Conservation (phyloP, 2,329 filamentous ascomycete genomes). For the Dothideomycetes sp. region DNA sequence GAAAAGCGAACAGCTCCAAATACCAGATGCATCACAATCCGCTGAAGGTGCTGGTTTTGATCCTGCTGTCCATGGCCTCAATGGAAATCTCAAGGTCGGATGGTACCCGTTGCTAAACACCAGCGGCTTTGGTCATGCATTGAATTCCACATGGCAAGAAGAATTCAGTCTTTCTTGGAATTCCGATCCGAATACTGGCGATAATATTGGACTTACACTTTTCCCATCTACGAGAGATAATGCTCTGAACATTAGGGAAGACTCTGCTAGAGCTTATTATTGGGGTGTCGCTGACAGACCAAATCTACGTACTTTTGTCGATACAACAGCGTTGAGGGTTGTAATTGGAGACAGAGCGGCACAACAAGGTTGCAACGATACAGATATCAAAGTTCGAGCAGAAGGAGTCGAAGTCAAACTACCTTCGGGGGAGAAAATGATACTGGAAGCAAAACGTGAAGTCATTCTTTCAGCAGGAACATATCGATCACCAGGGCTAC, state of each 20-base stretch:
- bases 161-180: conserved; percentile 27
- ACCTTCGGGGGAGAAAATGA: conserved; percentile 27
- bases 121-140: conserved; percentile 12
- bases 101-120: conserved; percentile 9
- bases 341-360: conserved; percentile 31
- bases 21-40: conserved; percentile 2
- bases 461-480: conserved; percentile 52
- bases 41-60: conserved; percentile 3
- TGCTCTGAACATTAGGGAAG: conserved; percentile 26
- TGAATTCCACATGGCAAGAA: conserved; percentile 29
- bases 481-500: conserved; percentile 47
- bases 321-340: conserved; percentile 40
- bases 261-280: conserved; percentile 30
- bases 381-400: background rate
- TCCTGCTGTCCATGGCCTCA: conserved; percentile 3
- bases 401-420: conserved; percentile 36
- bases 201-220: conserved; percentile 28
- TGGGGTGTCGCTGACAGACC: conserved; percentile 28
- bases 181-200: conserved; percentile 28
- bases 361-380: background rate
- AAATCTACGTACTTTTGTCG: conserved; percentile 41
- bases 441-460: conserved; percentile 35
- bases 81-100: conserved; percentile 11
- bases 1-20: conserved; percentile 17
- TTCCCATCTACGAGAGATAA: conserved; percentile 23